Evolutionary conservation across 2,329 filamentous ascomycete species (phyloP).

Genomic region (Aspergillus pseudonomiae): DNA sequence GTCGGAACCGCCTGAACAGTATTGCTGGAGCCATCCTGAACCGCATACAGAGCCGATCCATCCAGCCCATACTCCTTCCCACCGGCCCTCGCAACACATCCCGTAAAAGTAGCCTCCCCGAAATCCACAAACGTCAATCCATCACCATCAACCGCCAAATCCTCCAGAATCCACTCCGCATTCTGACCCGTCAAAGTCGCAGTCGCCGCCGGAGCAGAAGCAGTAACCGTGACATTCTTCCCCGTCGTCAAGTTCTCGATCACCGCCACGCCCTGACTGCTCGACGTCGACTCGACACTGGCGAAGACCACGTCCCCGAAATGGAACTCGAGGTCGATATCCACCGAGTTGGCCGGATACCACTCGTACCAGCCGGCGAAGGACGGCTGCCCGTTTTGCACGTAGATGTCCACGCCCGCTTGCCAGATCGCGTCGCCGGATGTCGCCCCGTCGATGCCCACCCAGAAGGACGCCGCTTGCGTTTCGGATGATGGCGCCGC

Average conservation of each 20-base stretch:
- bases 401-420: conserved; percentile 15
- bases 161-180: conserved; percentile 19
- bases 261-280: neutral
- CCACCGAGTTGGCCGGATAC: conserved; percentile 11
- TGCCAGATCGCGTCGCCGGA: conserved; percentile 14
- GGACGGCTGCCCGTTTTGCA: conserved; percentile 8
- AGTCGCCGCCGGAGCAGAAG: conserved; percentile 1
- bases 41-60: conserved; percentile 7
- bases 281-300: conserved; percentile 8
- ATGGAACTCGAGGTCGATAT: conserved; percentile 11
- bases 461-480: conserved; percentile 15
- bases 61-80: neutral
- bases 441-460: conserved; percentile 15
- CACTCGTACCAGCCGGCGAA: conserved; percentile 19
- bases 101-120: conserved; percentile 8
- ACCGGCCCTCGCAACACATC: conserved; percentile 9
- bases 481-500: neutral
- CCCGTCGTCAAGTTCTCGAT: conserved; percentile 17
- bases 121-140: conserved; percentile 14
- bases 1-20: conserved; percentile 10
- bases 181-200: conserved; percentile 9
- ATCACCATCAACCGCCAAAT: conserved; percentile 4
- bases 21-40: conserved; percentile 8
- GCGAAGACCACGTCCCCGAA: conserved; percentile 13
- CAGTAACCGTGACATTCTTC: conserved; percentile 3